Conservation (phyloP, 345 rosid species). For the Populus davidiana region DNA sequence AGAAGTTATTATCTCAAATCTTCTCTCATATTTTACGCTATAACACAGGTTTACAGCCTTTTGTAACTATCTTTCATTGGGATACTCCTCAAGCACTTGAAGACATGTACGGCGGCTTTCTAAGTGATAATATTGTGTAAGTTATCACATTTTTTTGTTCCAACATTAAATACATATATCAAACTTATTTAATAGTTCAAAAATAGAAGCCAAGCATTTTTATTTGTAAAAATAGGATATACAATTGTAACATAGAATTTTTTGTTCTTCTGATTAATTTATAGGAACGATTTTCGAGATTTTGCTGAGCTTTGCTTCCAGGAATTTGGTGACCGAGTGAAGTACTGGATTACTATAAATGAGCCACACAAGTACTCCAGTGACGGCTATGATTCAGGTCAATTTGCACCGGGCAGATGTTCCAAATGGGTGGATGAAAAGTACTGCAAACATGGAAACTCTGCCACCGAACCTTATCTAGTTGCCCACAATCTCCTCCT, state of each 20-base stretch:
- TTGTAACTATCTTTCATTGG: neutral
- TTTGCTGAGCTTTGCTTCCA: slow-evolving; percentile 7
- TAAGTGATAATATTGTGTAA: neutral
- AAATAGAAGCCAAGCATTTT: no score
- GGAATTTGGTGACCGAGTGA: slow-evolving; percentile 9
- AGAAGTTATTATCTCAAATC: no score
- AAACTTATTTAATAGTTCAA: no score
- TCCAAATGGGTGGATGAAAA: no score
- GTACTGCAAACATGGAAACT: no score
- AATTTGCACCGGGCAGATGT: slow-evolving; percentile 28
- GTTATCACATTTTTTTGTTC: no score
- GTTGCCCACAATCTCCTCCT: no score
- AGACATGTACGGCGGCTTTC: neutral
- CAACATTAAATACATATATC: no score
- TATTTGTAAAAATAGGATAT: no score
- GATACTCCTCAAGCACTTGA: no score
- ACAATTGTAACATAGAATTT: no score
- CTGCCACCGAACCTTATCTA: no score
- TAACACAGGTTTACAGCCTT: neutral
- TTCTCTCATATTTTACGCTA: neutral
- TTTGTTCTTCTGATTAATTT: neutral
- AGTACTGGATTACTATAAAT: slow-evolving; percentile 2
- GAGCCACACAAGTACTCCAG: neutral
- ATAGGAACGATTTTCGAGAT: neutral
- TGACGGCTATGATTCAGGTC: slow-evolving; percentile 37